Conservation (phyloP, 2,329 filamentous ascomycete species). For the Blastomyces gilchristii region DNA sequence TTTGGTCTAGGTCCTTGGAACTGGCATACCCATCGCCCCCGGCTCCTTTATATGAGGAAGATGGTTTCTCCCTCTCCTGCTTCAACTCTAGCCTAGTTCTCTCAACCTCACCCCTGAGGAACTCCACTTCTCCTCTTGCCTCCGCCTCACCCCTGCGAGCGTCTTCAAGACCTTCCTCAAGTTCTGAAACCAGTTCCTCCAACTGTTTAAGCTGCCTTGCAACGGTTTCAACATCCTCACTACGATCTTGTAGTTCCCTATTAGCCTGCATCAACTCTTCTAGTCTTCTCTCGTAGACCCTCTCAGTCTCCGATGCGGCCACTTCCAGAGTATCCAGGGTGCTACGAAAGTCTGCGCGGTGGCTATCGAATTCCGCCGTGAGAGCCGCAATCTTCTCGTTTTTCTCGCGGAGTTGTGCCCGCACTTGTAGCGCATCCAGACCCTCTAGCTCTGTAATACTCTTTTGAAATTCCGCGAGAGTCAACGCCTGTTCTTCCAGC, state of each 20-base stretch:
- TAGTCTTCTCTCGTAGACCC: slow-evolving; percentile 67
- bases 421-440: slow-evolving; percentile 64
- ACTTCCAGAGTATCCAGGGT: slow-evolving; percentile 95
- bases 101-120: slow-evolving; percentile 88
- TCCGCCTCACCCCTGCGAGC: slow-evolving; percentile 89
- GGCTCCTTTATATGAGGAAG: slow-evolving; percentile 48
- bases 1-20: slow-evolving; percentile 75
- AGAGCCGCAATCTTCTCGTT: slow-evolving; percentile 93
- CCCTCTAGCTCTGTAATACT: slow-evolving; percentile 76
- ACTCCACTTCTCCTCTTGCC: slow-evolving; percentile 90
- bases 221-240: slow-evolving; percentile 83
- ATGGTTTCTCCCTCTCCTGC: slow-evolving; percentile 75
- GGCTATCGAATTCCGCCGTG: slow-evolving; percentile 87
- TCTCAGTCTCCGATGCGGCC: slow-evolving; percentile 85
- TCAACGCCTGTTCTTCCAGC: slow-evolving; percentile 75
- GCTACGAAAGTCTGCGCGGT: slow-evolving; percentile 89
- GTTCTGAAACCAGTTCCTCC: slow-evolving; percentile 89
- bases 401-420: slow-evolving; percentile 79
- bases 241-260: slow-evolving; percentile 68
- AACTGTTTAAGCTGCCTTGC: slow-evolving; percentile 87
- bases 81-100: slow-evolving; percentile 77
- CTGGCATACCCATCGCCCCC: slow-evolving; percentile 26
- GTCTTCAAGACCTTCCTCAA: slow-evolving; percentile 94
- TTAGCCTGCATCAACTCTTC: slow-evolving; percentile 64
- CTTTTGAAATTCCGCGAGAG: slow-evolving; percentile 79